phyloP scores from a whole-genome alignment of 371 early-diverging fungal species.

The Mucor indicus region DNA sequence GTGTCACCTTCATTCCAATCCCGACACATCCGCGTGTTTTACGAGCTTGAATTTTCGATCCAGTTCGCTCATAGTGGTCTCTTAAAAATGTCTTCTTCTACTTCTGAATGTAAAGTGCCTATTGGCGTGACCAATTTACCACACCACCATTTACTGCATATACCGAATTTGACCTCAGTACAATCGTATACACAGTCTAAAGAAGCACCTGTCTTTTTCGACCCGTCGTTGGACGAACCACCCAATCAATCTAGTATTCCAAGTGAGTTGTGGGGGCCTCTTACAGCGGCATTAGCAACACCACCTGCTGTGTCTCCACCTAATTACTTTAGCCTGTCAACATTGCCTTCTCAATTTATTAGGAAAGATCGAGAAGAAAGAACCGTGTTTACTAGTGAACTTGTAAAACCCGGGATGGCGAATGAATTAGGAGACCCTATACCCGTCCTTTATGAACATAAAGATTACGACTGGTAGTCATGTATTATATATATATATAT shows the following conservation, averaged over 20 bases:
- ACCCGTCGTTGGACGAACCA: conserved; percentile 7
- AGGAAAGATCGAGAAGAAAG: conserved; percentile 15
- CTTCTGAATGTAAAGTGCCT: conserved; percentile 3
- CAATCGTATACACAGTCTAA: conserved; percentile 6
- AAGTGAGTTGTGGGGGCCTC: not conserved
- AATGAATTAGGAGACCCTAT: conserved; percentile 18
- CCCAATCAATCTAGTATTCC: not conserved
- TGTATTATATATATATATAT: too few species aligned
- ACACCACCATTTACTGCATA: conserved; percentile 8
- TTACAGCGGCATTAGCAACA: not conserved
- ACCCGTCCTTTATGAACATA: conserved; percentile 14
- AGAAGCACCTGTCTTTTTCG: conserved; percentile 17
- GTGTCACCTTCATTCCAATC: conserved; percentile 17
- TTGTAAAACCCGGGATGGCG: conserved; percentile 7
- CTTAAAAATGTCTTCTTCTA: not conserved
- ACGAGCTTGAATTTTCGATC: conserved; percentile 8
- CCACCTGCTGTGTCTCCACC: conserved; percentile 6
- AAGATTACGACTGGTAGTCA: conserved; percentile 29
- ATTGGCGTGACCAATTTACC: conserved; percentile 15
- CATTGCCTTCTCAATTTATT: conserved; percentile 10
- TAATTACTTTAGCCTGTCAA: conserved; percentile 3
- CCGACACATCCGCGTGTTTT: conserved; percentile 16
- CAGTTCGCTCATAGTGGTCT: not conserved
- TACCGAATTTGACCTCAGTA: conserved; percentile 15
- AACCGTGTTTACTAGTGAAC: conserved; percentile 11